Evolutionary conservation across 2,329 filamentous ascomycete genomes (phyloP), one percentile per base, ranked within the genome.

Genomic region (Alternaria arbusti): DNA sequence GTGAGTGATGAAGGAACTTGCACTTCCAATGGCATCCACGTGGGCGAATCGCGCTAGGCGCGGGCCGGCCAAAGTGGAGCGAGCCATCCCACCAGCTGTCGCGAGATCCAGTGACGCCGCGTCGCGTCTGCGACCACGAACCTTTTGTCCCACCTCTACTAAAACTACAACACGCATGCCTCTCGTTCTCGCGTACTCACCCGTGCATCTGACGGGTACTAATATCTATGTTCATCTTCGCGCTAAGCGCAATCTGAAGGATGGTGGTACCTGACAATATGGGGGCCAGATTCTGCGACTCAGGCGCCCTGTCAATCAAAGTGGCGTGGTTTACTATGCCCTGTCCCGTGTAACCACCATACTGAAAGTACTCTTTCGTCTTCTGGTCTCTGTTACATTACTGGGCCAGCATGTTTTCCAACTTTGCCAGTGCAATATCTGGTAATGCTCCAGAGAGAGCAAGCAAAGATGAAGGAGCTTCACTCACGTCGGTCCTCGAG

Each of bases 401-500:
- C 20, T 52, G 36, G 30, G 20, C 20, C 32, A 12, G 22, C n/a
- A 54, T 54, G 52, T 54, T 54, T n/a, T 54, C 52, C 12, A 54
- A 44, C 23, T 44, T 54, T 28, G 36, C 52, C 32, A 54, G 52
- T 28, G 52, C 52, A n/a, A 54, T 54, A 40, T 54, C 52, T 28
- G 52, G 52, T 15, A 54, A 17, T 25, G 52, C 52, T 43, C 23
- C 52, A 54, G 52, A 54, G 3, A 54, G 17, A 22, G 13, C 15
- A 44, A 25, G n/a, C 22, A 59, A 68, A 46, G 71, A 77, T 64
- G 74, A 77, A 59, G 74, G 73, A 25, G 66, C 71, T 10, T 77
- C 74, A 7, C 72, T 78, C 26, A 75, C 71, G 32, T 72, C 70
- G 4, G 78, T 85, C 23, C 78, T 85, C 54, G 72, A 75, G 22